Evolutionary conservation across 2,329 filamentous ascomycete genomes (phyloP).

Genomic region (Hypoxylon sp.): DNA sequence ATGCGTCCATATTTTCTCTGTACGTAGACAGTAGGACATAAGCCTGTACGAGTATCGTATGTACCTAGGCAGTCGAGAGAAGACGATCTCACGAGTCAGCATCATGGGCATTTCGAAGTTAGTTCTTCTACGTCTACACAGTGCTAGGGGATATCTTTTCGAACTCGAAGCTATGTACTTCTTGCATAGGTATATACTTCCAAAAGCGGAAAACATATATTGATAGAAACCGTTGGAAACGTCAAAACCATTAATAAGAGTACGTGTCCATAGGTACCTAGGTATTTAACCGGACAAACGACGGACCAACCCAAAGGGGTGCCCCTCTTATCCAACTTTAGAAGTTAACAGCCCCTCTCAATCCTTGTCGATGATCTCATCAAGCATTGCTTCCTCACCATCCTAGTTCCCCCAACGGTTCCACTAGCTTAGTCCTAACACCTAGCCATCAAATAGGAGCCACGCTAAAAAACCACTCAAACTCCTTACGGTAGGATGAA

Average conservation of each 20-base stretch:
- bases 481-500: constrained; percentile 14
- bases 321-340: constrained; percentile 27
- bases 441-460: constrained; percentile 11
- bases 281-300: constrained; percentile 30
- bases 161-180: constrained; percentile 7
- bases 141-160: constrained; percentile 1
- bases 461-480: constrained; percentile 37
- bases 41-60: neutral
- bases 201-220: constrained; percentile 38
- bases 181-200: constrained; percentile 10
- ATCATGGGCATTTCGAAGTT: neutral
- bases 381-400: constrained; percentile 21
- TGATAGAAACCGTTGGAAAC: constrained; percentile 29
- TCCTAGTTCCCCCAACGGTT: constrained; percentile 10
- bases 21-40: neutral
- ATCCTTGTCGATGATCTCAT: constrained; percentile 43
- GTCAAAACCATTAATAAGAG: constrained; percentile 2
- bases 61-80: neutral
- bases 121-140: constrained; percentile 7
- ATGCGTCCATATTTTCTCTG: neutral
- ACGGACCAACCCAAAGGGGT: too few species aligned
- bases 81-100: neutral
- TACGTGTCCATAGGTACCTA: neutral
- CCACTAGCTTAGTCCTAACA: constrained; percentile 21
- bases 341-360: constrained; percentile 32